Evolutionary conservation across 225 moss, liverwort and hornwort genomes (phyloP).

Genomic region (Sphagnum tenellum): DNA sequence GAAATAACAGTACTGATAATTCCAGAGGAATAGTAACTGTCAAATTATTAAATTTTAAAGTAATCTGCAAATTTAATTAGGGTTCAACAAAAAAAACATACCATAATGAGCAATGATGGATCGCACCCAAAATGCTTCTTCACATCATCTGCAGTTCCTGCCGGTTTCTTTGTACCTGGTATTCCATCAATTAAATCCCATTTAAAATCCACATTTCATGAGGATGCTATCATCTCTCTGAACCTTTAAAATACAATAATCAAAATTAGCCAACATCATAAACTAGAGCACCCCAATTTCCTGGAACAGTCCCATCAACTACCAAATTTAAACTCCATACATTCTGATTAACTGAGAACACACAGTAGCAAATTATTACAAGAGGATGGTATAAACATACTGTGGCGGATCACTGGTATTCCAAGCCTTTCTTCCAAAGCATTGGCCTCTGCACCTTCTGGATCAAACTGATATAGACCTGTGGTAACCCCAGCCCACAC

Average conservation of each 20-base stretch:
- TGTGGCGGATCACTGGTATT: constrained; percentile 84
- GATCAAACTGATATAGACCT: constrained; percentile 94
- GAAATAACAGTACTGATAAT: too few species aligned
- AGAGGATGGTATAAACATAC: constrained; percentile 13
- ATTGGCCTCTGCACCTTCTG: constrained; percentile 75
- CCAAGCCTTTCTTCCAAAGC: constrained; percentile 65
- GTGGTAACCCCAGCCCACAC: constrained; percentile 13
- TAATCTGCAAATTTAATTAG: too few species aligned
- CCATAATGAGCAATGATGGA: constrained; percentile 79
- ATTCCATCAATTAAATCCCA: neutral
- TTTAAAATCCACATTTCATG: neutral
- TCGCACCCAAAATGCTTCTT: constrained; percentile 76
- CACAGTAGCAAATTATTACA: too few species aligned
- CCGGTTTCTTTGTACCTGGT: constrained; percentile 84
- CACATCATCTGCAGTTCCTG: constrained; percentile 71
- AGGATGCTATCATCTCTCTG: neutral
- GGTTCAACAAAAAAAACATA: constrained; percentile 8
- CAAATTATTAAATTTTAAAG: too few species aligned
- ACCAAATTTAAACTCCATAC: too few species aligned
- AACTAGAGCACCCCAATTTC: too few species aligned
- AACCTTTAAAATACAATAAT: too few species aligned
- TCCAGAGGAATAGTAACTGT: too few species aligned
- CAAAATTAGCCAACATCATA: too few species aligned
- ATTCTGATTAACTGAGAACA: too few species aligned
- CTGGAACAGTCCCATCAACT: too few species aligned